Base-by-base conservation (phyloP, 176 grass and related monocot genomes). In the Oryza meyeriana region DNA sequence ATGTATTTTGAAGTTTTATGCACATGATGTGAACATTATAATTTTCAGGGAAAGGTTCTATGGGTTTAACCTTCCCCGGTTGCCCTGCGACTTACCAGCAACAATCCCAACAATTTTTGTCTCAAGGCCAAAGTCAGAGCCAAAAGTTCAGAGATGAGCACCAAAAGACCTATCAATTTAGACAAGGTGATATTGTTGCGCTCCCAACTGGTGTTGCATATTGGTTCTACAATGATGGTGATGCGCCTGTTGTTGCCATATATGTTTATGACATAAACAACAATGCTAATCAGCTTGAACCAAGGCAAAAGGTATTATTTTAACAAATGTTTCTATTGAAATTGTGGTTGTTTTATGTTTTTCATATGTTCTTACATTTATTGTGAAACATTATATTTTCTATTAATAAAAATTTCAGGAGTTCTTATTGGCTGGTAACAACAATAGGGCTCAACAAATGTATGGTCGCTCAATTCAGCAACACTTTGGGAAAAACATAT, bases 231-330 rank as follows among this genome's bases (percentile, higher is more conserved):
- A 71, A 71, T 44, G 69, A 71, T 17, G 69, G 39, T 16, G 69
- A 71, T 17, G 24, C 12, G 1, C 69, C 69, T 3, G 5, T 71
- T 44, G 69, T 71, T 8, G 69, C 24, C 3, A 0, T 71, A 1
- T 71, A 71, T 44, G 69, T 71, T 40, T 71, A 42, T 17, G 69
- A 71, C 24, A 25, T 44, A 71, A 71, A 71, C 24, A 71, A 71
- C 10, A 71, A 9, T 1, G 39, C 69, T 44, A 71, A 71, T 45
- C 69, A 71, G 3, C 39, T 71, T 71, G 39, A 71, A 29, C 39
- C 69, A 27, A 44, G 25, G 16, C 25, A 71, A 10, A 44, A 17
- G 39, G n/a, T 44, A 45, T 13, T 27, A 1, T 62, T 12, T 62
- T 5, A 12, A 28, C 25, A 25, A 70, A 25, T 18, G n/a, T 10